Base-by-base conservation (phyloP, 164 flowering plant species). In the Tinospora cordifolia region DNA sequence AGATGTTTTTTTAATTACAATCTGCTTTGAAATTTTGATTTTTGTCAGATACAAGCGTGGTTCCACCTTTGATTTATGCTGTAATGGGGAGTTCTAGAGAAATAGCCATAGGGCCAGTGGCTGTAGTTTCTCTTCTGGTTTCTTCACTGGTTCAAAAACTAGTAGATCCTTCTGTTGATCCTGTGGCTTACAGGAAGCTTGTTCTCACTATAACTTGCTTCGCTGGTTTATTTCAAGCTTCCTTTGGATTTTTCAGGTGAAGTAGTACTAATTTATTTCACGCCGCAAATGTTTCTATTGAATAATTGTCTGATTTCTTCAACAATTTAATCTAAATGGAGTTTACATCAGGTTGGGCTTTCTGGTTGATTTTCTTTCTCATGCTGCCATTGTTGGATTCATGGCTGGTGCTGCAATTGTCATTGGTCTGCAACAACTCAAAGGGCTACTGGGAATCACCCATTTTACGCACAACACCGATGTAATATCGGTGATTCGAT, bases 401-500 rank as follows among this genome's bases (percentile, higher is more conserved):
- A 90, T 89, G 94, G 98, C 83, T 0, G 98, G 98, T 17, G 98
- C 98, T 63, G 98, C 98, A 72, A 88, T 92, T 47, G 78, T 89
- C 11, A 92, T 92, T 59, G 96, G 92, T 13, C 89, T 90, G 40
- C 98, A 90, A 70, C 98, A 92, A 57, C 81, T 92, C 8, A 92
- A 87, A 73, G 94, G 94, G 13, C 78, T 90, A 25, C 81, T 92
- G 30, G 98, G 91, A 8, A 79, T 90, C 65, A 70, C 47, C 39
- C 86, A 88, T 54, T 89, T 88, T 78, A 87, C 98, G 24, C 81
- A 75, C 66, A 87, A 89, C 72, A 90, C 96, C 3, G 98, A 90
- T 75, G 79, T 87, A 14, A 72, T 90, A 49, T 89, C 98, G 17
- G 98, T 92, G 9, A 25, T 83, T 49, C 40, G 44, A 15, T 81